Percentiles rank a stretch among this genome's conserved stretches.
Conservation (phyloP, 768 basidiomycete genomes). For the Amanita pallidorosea region DNA sequence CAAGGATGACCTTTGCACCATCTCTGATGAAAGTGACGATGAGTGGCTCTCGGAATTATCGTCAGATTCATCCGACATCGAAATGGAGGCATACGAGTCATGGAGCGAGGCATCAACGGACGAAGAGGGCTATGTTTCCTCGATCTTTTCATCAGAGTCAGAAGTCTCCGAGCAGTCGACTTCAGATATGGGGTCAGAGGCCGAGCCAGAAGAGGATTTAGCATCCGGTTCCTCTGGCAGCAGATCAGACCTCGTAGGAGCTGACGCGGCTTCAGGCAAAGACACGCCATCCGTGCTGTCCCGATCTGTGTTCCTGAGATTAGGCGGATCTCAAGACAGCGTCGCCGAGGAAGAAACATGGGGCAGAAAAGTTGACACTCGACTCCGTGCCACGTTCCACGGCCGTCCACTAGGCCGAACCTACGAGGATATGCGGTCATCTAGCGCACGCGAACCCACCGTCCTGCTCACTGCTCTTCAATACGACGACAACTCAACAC, state of each 20-base stretch:
- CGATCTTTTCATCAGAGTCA: not conserved
- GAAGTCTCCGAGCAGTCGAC: not conserved
- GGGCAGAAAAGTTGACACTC: not conserved
- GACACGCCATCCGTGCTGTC: not conserved
- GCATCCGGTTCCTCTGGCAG: not conserved
- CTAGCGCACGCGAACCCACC: not conserved
- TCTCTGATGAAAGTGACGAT: not conserved
- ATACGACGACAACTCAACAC: not conserved
- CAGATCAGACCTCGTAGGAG: not conserved
- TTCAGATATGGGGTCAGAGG: not conserved
- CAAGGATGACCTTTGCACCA: not conserved
- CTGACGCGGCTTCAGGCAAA: not conserved
- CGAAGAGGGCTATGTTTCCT: not conserved
- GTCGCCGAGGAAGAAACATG: not conserved
- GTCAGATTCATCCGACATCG: not conserved
- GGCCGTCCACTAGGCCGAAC: not conserved
- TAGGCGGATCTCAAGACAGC: not conserved
- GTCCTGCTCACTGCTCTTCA: slow-evolving; percentile 8
- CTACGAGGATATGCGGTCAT: not conserved
- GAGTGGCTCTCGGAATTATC: not conserved
- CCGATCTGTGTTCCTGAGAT: not conserved
- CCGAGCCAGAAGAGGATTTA: not conserved
- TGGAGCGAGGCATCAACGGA: not conserved
- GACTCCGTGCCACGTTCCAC: not conserved
- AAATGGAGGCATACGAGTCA: not conserved